Evolutionary conservation across 176 grass and related monocot species (phyloP).

Genomic region (Eragrostis nindensis): DNA sequence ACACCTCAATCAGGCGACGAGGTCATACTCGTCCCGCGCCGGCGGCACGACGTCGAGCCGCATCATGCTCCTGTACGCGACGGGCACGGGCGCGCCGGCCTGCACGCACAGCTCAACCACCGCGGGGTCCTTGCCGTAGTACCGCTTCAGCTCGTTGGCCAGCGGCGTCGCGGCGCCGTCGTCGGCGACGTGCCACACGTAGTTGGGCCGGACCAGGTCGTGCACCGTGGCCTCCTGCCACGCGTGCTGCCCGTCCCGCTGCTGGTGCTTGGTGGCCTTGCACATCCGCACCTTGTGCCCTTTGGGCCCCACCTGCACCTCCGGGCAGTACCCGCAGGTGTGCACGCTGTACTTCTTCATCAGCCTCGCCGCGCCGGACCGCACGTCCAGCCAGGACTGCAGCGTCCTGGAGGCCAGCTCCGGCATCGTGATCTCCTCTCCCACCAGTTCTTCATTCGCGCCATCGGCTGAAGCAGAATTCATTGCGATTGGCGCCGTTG

Average conservation of each 20-base stretch:
- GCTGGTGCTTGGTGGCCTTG: conserved; percentile 72
- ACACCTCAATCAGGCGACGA: conserved; percentile 51
- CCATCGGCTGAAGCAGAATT: neutral
- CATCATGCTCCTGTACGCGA: conserved; percentile 63
- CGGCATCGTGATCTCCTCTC: neutral
- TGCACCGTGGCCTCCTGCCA: conserved; percentile 77
- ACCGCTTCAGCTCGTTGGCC: conserved; percentile 69
- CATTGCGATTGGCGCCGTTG: neutral
- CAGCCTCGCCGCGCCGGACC: conserved; percentile 48
- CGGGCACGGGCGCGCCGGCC: conserved; percentile 50
- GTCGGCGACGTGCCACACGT: conserved; percentile 60
- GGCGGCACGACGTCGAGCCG: conserved; percentile 68
- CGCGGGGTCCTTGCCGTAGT: conserved; percentile 77
- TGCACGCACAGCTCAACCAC: conserved; percentile 64
- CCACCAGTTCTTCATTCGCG: neutral
- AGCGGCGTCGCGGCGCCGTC: neutral
- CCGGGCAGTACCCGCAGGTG: conserved; percentile 77
- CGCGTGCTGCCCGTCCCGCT: conserved; percentile 63
- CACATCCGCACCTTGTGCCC: conserved; percentile 82
- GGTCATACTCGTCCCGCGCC: conserved; percentile 60
- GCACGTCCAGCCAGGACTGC: conserved; percentile 57
- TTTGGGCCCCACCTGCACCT: conserved; percentile 78
- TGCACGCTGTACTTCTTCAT: conserved; percentile 62
- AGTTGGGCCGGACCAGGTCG: conserved; percentile 62
- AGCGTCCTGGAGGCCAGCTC: conserved; percentile 52